A percentile compares a stretch with the other conserved stretches of the same genome.
These are phyloP conservation scores for Penicillium occitanis DNA, from an alignment of 2,329 filamentous ascomycete genomes.

Conservation along the genomic window DNA sequence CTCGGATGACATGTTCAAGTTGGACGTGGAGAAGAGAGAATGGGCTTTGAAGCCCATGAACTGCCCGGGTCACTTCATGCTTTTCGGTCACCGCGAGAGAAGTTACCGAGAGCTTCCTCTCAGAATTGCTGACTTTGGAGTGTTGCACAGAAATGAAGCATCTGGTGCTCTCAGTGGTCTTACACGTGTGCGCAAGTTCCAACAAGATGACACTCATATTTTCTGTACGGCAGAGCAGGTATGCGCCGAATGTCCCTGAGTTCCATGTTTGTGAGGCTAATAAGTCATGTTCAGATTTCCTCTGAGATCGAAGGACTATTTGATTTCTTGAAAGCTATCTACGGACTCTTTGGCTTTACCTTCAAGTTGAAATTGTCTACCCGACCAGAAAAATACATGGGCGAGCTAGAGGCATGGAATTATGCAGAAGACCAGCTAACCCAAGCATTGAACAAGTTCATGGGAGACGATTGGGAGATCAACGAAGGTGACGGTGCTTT, in stretches of 20 bases:
- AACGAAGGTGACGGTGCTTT: conserved; percentile 96
- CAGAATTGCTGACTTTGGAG: conserved; percentile 92
- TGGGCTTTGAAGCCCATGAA: conserved; percentile 97
- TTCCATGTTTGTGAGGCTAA: conserved; percentile 13
- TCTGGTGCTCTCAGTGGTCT: conserved; percentile 88
- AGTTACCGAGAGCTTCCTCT: conserved; percentile 89
- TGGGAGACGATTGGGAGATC: conserved; percentile 75
- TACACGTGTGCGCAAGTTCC: conserved; percentile 88
- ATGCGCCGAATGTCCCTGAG: conserved; percentile 15
- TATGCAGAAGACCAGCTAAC: conserved; percentile 79
- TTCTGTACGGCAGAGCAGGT: conserved; percentile 83
- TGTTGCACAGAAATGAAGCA: conserved; percentile 91
- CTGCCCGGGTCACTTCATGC: conserved; percentile 89
- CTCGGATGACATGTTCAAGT: conserved; percentile 93
- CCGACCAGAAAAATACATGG: conserved; percentile 82
- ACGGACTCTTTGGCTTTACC: conserved; percentile 79
- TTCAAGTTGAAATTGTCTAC: conserved; percentile 97
- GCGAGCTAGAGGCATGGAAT: conserved; percentile 84
- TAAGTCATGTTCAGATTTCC: conserved; percentile 46
- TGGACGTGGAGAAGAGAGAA: conserved; percentile 75
- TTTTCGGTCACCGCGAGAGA: conserved; percentile 79
- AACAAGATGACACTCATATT: conserved; percentile 95
- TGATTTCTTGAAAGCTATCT: conserved; percentile 78
- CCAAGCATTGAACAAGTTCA: conserved; percentile 76
- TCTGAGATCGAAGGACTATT: conserved; percentile 80